Percentiles rank a stretch among this genome's conserved stretches.
Evolutionary conservation across 768 basidiomycete species (phyloP).

Genomic region (Terana coerulea): DNA sequence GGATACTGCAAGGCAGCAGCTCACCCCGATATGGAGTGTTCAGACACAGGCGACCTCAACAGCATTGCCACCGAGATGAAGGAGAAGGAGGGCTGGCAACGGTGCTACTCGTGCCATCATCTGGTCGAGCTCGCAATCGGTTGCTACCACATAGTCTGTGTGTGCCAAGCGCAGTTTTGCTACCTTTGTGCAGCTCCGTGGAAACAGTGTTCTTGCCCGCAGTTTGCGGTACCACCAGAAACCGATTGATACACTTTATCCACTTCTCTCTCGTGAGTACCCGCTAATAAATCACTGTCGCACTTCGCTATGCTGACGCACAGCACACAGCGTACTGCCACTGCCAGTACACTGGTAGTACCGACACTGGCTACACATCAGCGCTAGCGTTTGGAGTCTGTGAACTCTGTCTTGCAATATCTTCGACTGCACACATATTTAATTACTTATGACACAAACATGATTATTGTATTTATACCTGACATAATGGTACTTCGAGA

Average conservation of each 20-base stretch:
- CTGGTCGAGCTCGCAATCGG: conserved; percentile 18
- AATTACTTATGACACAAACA: no score
- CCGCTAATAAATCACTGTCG: no score
- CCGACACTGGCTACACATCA: no score
- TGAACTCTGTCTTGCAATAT: no score
- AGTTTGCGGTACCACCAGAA: conserved; percentile 10
- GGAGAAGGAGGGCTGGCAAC: conserved; percentile 18
- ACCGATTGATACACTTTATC: not conserved
- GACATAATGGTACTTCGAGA: no score
- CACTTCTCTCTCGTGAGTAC: no score
- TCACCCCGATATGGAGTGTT: conserved; percentile 5
- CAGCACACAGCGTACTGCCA: no score
- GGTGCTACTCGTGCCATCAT: conserved; percentile 18
- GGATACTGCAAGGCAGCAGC: conserved; percentile 13
- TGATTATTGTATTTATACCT: no score
- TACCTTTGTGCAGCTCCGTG: conserved; percentile 26
- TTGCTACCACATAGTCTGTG: conserved; percentile 24
- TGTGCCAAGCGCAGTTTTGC: conserved; percentile 26
- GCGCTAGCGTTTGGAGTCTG: no score
- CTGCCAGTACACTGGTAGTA: no score
- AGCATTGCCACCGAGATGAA: conserved; percentile 4
- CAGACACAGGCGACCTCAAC: conserved; percentile 12
- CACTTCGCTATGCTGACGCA: no score
- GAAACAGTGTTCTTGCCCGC: conserved; percentile 21
- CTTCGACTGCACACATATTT: no score